Conservation (phyloP, 495 filamentous ascomycete species). For the Astrothelium subdiscretum region DNA sequence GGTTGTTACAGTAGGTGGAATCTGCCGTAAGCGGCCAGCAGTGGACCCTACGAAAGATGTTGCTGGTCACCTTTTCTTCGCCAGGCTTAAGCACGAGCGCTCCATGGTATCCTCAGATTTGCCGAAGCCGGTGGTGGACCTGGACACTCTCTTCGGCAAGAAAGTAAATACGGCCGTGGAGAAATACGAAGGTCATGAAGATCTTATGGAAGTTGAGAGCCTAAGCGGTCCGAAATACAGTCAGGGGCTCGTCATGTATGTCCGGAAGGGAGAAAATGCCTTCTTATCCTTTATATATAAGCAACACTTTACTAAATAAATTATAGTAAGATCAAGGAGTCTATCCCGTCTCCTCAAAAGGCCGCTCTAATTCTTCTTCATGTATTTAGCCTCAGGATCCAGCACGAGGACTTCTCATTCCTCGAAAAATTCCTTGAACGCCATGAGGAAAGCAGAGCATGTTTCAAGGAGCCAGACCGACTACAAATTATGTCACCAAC, state of each 20-base stretch:
- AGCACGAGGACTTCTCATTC: neutral
- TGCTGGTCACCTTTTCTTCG: neutral
- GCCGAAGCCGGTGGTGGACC: neutral
- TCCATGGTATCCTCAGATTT: neutral
- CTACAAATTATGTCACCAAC: neutral
- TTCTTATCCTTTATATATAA: neutral
- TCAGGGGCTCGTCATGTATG: neutral
- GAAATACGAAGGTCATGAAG: neutral
- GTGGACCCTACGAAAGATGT: neutral
- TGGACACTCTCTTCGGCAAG: neutral
- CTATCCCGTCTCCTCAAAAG: neutral
- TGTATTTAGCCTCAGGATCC: neutral
- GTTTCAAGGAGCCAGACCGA: neutral
- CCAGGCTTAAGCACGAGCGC: neutral
- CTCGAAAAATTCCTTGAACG: neutral
- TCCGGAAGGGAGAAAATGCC: too few species aligned
- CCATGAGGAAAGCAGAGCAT: neutral
- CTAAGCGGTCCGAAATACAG: neutral
- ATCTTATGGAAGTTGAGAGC: neutral
- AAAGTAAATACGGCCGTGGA: neutral
- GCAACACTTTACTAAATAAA: neutral
- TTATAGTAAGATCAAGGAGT: neutral
- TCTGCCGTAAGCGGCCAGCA: neutral
- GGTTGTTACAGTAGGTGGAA: neutral
- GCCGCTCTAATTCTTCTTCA: neutral